A percentile compares a stretch with the other conserved stretches of the same genome.
phyloP scores from a whole-genome alignment of 2,329 filamentous ascomycete species.

The Alternaria brassicae region DNA sequence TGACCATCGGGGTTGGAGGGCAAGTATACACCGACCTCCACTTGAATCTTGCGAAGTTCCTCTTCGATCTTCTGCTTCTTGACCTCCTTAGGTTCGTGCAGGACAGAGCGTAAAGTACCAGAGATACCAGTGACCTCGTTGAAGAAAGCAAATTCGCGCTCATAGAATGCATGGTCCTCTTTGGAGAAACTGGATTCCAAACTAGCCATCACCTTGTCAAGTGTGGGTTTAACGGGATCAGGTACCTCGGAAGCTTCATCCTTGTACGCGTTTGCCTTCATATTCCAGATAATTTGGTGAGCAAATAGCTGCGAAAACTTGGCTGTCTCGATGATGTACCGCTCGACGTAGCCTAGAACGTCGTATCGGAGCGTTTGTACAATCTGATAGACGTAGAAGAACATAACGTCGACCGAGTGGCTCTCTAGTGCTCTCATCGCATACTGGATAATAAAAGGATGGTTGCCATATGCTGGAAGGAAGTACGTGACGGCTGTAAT shows the following conservation, averaged over 20 bases:
- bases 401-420: constrained; percentile 94
- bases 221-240: constrained; percentile 88
- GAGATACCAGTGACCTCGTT: constrained; percentile 95
- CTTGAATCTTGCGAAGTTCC: constrained; percentile 94
- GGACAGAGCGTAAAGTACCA: constrained; percentile 91
- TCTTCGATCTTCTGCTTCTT: constrained; percentile 99
- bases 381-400: constrained; percentile 99
- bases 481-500: constrained; percentile 94
- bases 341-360: constrained; percentile 88
- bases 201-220: constrained; percentile 87
- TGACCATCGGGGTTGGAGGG: constrained; percentile 96
- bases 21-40: constrained; percentile 96
- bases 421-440: constrained; percentile 94
- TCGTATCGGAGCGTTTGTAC: constrained; percentile 96
- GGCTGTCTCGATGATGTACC: constrained; percentile 95
- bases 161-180: constrained; percentile 84
- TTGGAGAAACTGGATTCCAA: constrained; percentile 82
- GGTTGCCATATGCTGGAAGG: constrained; percentile 85
- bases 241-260: constrained; percentile 93
- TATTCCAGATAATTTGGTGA: constrained; percentile 99
- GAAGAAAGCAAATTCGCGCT: constrained; percentile 97
- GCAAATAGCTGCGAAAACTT: constrained; percentile 98
- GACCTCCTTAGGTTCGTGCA: constrained; percentile 90
- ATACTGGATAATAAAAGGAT: constrained; percentile 94
- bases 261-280: constrained; percentile 99